Conservation (phyloP, 306 rosid species). For the Cicer yamashitae region DNA sequence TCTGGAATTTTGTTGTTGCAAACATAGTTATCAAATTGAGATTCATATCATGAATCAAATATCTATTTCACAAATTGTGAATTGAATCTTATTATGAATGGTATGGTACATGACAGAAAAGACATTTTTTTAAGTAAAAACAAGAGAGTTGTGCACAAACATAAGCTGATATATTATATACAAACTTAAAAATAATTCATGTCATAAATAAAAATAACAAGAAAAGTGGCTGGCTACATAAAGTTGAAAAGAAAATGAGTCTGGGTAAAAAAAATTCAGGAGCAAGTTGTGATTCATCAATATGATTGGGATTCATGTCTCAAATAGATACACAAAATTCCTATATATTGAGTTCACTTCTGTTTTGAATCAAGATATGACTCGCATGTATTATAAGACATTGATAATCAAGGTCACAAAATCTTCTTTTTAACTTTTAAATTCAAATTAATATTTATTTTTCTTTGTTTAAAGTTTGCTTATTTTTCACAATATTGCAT, state of each 20-base stretch:
- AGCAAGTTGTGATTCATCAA: neutral
- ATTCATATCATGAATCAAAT: neutral
- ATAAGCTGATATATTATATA: neutral
- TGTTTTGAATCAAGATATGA: neutral
- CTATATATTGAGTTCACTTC: conserved; percentile 9
- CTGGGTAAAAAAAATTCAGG: neutral
- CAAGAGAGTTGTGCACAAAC: neutral
- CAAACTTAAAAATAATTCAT: neutral
- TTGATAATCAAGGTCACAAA: neutral
- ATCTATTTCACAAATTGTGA: neutral
- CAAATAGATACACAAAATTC: neutral
- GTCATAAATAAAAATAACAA: neutral
- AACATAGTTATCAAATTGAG: neutral
- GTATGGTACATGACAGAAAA: neutral
- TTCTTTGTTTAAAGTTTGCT: conserved; percentile 18
- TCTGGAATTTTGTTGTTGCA: conserved; percentile 31
- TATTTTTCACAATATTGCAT: neutral
- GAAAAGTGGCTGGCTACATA: neutral
- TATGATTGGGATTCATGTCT: neutral
- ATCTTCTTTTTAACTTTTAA: conserved; percentile 6
- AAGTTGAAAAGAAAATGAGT: neutral
- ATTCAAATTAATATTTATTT: conserved; percentile 23
- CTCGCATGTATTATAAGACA: neutral
- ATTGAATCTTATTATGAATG: neutral
- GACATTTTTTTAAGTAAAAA: neutral